Evolutionary conservation across 331 rosid species (phyloP).

Genomic region (Saraca asoca): DNA sequence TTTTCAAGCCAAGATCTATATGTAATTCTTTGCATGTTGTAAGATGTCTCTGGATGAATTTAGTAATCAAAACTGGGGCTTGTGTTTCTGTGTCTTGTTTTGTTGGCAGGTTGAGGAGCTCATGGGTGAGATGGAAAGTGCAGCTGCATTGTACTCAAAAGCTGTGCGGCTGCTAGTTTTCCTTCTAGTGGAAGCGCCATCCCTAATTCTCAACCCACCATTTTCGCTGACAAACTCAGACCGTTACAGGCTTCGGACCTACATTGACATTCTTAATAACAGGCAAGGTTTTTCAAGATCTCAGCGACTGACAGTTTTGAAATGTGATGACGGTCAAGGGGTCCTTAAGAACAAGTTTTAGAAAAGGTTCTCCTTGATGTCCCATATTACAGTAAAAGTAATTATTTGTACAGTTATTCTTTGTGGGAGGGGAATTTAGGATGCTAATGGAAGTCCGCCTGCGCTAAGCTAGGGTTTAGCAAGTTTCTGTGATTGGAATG

Average conservation of each 20-base stretch:
- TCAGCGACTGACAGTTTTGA: slow-evolving; percentile 66
- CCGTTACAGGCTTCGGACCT: slow-evolving; percentile 78
- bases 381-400: slow-evolving; percentile 41
- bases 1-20: background rate
- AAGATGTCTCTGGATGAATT: background rate
- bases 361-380: slow-evolving; percentile 28
- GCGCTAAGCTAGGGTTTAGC: slow-evolving; percentile 40
- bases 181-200: slow-evolving; percentile 89
- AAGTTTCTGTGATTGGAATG: slow-evolving; percentile 52
- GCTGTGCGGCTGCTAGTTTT: slow-evolving; percentile 68
- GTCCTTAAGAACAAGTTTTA: slow-evolving; percentile 49
- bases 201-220: slow-evolving; percentile 89
- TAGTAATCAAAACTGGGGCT: background rate
- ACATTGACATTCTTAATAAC: slow-evolving; percentile 72
- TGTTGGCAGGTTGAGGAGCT: slow-evolving; percentile 82
- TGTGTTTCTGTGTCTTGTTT: too few species aligned
- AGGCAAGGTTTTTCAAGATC: slow-evolving; percentile 85
- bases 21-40: background rate
- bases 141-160: slow-evolving; percentile 68
- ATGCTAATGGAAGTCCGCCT: slow-evolving; percentile 41
- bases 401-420: slow-evolving; percentile 86
- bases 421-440: slow-evolving; percentile 64
- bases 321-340: slow-evolving; percentile 61
- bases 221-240: slow-evolving; percentile 82
- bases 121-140: slow-evolving; percentile 77